A percentile compares a stretch with the other conserved stretches of the same genome.
Evolutionary conservation across 225 moss, liverwort and hornwort species (phyloP).

Genomic region (Takakia lepidozioides): DNA sequence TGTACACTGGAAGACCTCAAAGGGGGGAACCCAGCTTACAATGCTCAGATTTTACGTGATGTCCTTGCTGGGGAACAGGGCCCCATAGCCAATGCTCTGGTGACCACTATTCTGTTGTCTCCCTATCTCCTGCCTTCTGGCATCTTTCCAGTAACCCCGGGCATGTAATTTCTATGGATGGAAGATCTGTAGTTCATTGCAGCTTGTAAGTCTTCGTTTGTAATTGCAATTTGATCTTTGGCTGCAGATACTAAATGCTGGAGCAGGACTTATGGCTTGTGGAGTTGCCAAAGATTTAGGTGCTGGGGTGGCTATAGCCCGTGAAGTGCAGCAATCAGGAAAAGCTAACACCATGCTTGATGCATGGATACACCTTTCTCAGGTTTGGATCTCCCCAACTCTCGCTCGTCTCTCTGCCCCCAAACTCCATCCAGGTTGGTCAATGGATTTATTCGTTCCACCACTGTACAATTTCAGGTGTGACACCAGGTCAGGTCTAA

Average conservation of each 20-base stretch:
- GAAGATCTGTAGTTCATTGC: too few species aligned
- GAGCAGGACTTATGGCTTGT: conserved; percentile 94
- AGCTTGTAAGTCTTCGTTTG: too few species aligned
- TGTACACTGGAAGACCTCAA: conserved; percentile 82
- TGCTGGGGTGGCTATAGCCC: conserved; percentile 66
- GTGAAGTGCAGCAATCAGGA: conserved; percentile 83
- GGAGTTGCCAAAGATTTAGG: conserved; percentile 60
- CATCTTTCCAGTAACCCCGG: not conserved
- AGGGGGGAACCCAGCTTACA: conserved; percentile 68
- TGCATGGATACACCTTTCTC: conserved; percentile 77
- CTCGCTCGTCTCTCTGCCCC: not conserved
- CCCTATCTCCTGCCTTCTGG: conserved; percentile 2
- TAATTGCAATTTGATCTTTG: too few species aligned
- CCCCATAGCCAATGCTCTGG: conserved; percentile 83
- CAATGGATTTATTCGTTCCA: not conserved
- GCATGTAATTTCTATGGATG: too few species aligned
- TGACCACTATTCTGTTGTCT: conserved; percentile 8
- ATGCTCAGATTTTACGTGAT: conserved; percentile 82
- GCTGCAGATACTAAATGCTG: conserved; percentile 93
- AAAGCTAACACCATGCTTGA: conserved; percentile 67
- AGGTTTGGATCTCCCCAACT: conserved; percentile 35
- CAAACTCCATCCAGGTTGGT: not conserved
- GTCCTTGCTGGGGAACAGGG: conserved; percentile 77
- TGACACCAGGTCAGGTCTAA: not conserved
- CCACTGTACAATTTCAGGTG: not conserved